These are phyloP conservation scores for Erysimum cheiranthoides DNA, from an alignment of 345 rosid genomes.

Conservation along the genomic window DNA sequence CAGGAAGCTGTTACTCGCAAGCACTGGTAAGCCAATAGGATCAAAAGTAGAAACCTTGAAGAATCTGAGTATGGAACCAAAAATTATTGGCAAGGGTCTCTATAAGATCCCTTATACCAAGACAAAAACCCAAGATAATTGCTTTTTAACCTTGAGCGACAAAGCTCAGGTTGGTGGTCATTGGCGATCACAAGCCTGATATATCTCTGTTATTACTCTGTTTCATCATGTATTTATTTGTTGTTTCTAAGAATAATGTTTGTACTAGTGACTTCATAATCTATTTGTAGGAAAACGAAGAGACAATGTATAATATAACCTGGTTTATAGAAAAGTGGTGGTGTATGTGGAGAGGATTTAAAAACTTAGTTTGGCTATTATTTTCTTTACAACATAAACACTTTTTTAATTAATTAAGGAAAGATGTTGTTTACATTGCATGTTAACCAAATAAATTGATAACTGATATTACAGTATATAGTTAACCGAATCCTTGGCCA, in stretches of 20 bases:
- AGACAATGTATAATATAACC: no score
- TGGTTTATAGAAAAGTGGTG: no score
- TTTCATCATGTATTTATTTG: background rate
- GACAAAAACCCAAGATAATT: constrained; percentile 63
- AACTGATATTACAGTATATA: no score
- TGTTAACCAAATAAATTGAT: no score
- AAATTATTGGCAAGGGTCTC: constrained; percentile 10
- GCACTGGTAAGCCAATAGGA: background rate
- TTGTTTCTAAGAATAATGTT: background rate
- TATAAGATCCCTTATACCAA: constrained; percentile 69
- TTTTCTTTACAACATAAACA: background rate
- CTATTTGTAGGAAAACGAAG: no score
- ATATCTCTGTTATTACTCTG: background rate
- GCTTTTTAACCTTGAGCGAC: background rate
- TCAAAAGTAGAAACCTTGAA: background rate
- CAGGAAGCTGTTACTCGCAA: background rate
- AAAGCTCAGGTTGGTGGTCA: background rate
- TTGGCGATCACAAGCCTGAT: background rate
- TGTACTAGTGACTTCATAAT: no score
- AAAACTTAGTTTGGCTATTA: no score
- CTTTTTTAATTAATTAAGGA: no score
- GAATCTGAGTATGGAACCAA: background rate
- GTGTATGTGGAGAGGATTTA: no score
- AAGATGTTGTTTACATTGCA: no score
- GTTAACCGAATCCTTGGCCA: no score